Evolutionary conservation across 371 early-diverging fungal species (phyloP), one percentile per base, ranked within the genome.

Genomic region (Basidiobolus meristosporus): DNA sequence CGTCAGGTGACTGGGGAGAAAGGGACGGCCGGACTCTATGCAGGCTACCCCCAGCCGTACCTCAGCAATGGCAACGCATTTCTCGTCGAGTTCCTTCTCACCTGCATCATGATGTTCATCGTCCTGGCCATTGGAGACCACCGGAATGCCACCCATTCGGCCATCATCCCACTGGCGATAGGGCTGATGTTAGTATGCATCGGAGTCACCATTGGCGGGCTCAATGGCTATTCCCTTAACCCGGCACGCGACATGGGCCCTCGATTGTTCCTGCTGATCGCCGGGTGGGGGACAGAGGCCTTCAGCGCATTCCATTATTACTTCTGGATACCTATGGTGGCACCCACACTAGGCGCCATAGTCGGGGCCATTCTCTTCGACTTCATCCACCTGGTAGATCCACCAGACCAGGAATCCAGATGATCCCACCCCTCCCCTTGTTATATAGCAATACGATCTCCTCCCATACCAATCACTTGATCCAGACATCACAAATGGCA

Each of bases 211-310:
- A 26, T 26, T 26, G 26, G 26, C 9, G 26, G 26, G 26, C 26
- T 26, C 3, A 80, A 82, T 18, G 82, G 82, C 4, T 76, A 72
- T 36, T 77, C 79, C 11, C 53, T 89, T 31, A 89, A 89, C 53
- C 90, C 90, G 34, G 88, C 90, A 14, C 73, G 86, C 47, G 90
- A 89, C 59, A 49, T 89, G 45, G 90, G 84, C 7, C 85, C 86
- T 10, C 74, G 90, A 37, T 46, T 82, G 15, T 81, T 85, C 53
- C 72, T 79, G 21, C 56, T 71, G 16, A 42, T 75, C 36, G 79
- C 76, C n/a, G 78, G 80, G 17, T 88, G 79, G 68, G 82, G 85
- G 21, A 35, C 49, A 19, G 70, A 63, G 19, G 72, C 73, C 15
- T 80, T 86, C 58, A 62, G 62, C 10, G 61, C 56, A 12, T 55